Conservation (phyloP, 2,329 filamentous ascomycete species). For the Cytospora paraplurivora region DNA sequence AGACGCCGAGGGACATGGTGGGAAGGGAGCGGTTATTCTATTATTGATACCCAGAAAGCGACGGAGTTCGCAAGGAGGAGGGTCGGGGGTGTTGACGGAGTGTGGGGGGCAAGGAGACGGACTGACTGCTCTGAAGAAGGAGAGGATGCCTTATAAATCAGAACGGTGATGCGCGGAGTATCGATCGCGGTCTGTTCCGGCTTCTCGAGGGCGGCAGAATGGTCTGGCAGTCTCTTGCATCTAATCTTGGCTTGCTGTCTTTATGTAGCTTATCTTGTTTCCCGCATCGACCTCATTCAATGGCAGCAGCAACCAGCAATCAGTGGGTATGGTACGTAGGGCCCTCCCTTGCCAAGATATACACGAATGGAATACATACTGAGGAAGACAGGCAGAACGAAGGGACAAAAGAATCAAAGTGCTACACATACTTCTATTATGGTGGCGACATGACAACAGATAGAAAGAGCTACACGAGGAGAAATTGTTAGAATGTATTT, state of each 20-base stretch:
- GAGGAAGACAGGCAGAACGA: neutral
- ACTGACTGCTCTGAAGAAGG: neutral
- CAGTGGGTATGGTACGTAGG: neutral
- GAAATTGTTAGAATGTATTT: too few relatives aligned
- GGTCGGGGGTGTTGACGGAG: neutral
- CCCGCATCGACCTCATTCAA: neutral
- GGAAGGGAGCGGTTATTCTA: neutral
- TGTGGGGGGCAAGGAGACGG: neutral
- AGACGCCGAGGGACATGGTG: neutral
- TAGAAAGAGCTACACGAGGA: too few relatives aligned
- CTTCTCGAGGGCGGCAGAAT: neutral
- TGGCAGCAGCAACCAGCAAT: neutral
- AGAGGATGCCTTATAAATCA: neutral
- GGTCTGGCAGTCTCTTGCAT: neutral
- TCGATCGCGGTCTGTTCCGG: neutral
- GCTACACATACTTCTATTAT: neutral
- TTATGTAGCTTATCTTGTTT: neutral
- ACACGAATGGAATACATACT: neutral
- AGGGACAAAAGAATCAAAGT: neutral
- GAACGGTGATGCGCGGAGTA: neutral
- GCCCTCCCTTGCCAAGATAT: neutral
- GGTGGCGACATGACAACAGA: neutral
- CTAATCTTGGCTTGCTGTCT: neutral
- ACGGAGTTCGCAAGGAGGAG: neutral
- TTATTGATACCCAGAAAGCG: slow-evolving; percentile 13